phyloP scores from a whole-genome alignment of 2,329 filamentous ascomycete species.

The Dactylonectria macrodidyma region DNA sequence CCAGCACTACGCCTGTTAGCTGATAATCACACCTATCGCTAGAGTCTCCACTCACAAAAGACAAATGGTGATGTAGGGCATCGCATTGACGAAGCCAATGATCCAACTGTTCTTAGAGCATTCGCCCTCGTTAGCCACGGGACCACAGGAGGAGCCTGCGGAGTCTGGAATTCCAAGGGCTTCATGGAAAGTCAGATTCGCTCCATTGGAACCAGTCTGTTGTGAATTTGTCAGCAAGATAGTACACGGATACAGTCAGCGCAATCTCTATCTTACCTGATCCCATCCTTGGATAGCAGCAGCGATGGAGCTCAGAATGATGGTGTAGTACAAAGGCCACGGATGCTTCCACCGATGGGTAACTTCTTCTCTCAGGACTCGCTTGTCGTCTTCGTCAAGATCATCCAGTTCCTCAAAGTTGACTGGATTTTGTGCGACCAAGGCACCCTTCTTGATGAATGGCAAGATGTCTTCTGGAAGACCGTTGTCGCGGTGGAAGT shows the following conservation, averaged over 20 bases:
- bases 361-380: constrained; percentile 58
- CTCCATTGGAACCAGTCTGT: constrained; percentile 61
- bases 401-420: constrained; percentile 63
- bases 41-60: constrained; percentile 55
- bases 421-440: constrained; percentile 57
- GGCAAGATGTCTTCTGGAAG: constrained; percentile 62
- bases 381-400: constrained; percentile 60
- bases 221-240: constrained; percentile 11
- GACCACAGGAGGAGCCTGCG: constrained; percentile 49
- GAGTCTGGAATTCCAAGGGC: constrained; percentile 60
- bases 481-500: constrained; percentile 65
- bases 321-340: constrained; percentile 64
- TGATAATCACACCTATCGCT: neutral
- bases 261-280: constrained; percentile 48
- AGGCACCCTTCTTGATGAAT: constrained; percentile 49
- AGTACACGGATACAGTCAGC: neutral
- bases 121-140: constrained; percentile 53
- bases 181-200: constrained; percentile 62
- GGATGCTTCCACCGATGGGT: constrained; percentile 66
- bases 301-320: constrained; percentile 66
- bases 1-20: constrained; percentile 59
- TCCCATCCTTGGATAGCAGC: constrained; percentile 67
- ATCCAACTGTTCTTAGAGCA: constrained; percentile 69
- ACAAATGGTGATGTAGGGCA: constrained; percentile 59
- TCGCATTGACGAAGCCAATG: constrained; percentile 72